phyloP scores from a whole-genome alignment of 805 yeast species.

The Wickerhamomyces mucosus region DNA sequence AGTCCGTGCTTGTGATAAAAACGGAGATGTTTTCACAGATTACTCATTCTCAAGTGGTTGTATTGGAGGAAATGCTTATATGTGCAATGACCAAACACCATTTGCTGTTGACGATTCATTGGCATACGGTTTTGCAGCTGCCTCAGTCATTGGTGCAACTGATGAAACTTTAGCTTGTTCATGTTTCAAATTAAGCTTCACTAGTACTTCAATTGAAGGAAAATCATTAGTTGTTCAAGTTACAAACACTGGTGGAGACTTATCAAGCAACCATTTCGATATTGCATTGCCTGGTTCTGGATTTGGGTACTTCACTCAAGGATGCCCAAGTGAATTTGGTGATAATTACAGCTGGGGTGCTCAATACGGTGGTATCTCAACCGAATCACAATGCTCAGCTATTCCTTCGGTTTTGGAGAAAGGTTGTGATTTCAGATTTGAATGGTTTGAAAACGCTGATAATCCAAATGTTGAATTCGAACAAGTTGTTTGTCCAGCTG shows the following conservation, averaged over 20 bases:
- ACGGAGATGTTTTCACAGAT: constrained; percentile 7
- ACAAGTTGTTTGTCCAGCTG: constrained; percentile 10
- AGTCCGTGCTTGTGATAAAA: constrained; percentile 8
- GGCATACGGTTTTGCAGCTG: constrained; percentile 11
- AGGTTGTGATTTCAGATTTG: constrained; percentile 10
- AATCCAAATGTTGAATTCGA: constrained; percentile 10
- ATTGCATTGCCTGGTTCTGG: constrained; percentile 11
- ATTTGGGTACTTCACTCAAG: constrained; percentile 5
- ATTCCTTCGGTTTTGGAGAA: constrained; percentile 5
- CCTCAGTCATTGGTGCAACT: constrained; percentile 6
- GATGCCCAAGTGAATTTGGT: constrained; percentile 8
- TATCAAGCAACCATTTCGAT: constrained; percentile 8
- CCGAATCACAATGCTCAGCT: constrained; percentile 3
- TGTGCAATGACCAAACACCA: constrained; percentile 10
- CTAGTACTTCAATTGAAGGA: constrained; percentile 5
- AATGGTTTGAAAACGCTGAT: constrained; percentile 9
- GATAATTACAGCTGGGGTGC: constrained; percentile 7
- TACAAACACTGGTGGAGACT: constrained; percentile 9
- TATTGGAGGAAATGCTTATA: constrained; percentile 8
- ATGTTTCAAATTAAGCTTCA: constrained; percentile 8
- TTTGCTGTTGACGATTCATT: constrained; percentile 6
- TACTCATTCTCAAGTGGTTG: constrained; percentile 7
- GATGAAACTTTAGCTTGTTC: constrained; percentile 10
- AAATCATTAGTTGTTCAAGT: constrained; percentile 7
- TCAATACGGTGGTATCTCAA: constrained; percentile 9